Evolutionary conservation across 2,329 filamentous ascomycete species (phyloP).

Genomic region (Trichoderma oligosporum): DNA sequence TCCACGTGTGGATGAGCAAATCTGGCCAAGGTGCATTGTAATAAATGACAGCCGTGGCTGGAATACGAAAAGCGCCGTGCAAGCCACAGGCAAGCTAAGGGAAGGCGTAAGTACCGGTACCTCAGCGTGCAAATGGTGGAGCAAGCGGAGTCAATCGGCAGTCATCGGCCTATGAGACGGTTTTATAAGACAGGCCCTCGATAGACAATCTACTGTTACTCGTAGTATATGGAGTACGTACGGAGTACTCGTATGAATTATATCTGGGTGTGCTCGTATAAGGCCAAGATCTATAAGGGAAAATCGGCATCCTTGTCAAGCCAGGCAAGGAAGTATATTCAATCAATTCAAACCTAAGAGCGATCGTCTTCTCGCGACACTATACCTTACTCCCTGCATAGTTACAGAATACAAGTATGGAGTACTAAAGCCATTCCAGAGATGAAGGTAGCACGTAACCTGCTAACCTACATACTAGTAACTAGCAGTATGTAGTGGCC

Average conservation of each 20-base stretch:
- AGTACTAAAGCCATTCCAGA: no score
- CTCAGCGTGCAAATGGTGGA: background rate
- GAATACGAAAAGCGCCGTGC: slow-evolving; percentile 10
- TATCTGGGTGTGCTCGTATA: slow-evolving; percentile 15
- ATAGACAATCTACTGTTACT: no score
- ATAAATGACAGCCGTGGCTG: slow-evolving; percentile 9
- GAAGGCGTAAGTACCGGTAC: slow-evolving; percentile 11
- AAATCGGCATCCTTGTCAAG: background rate
- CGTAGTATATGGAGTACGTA: no score
- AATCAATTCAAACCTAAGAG: no score
- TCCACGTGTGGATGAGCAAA: background rate
- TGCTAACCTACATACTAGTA: background rate
- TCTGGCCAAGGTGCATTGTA: background rate
- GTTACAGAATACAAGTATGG: no score
- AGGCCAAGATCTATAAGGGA: background rate
- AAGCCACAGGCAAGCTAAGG: slow-evolving; percentile 5
- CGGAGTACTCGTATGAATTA: background rate
- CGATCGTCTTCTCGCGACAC: background rate
- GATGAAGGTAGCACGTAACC: no score
- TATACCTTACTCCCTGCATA: background rate
- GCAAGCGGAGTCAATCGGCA: slow-evolving; percentile 7
- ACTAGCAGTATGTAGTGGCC: background rate
- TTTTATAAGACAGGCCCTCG: background rate
- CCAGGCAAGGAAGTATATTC: no score
- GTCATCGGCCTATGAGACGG: slow-evolving; percentile 10